These are phyloP conservation scores for Fusarium xyrophilum DNA, from an alignment of 2,329 filamentous ascomycete genomes.

Conservation along the genomic window DNA sequence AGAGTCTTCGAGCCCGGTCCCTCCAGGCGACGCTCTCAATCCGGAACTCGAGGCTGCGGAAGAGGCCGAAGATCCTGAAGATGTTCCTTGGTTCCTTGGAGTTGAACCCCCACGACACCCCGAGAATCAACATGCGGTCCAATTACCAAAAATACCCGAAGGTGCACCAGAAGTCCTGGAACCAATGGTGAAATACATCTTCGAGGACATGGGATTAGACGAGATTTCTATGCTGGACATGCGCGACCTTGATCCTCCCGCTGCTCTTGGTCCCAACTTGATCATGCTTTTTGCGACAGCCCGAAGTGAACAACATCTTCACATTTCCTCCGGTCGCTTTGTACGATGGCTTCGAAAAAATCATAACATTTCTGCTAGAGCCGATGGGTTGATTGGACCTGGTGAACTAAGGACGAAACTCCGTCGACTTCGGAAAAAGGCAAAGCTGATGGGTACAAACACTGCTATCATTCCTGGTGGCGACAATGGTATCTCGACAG, in stretches of 20 bases:
- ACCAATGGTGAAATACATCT: slow-evolving; percentile 77
- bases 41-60: slow-evolving; percentile 45
- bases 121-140: slow-evolving; percentile 54
- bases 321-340: slow-evolving; percentile 87
- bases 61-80: slow-evolving; percentile 43
- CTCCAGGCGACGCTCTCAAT: slow-evolving; percentile 23
- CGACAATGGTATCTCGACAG: slow-evolving; percentile 89
- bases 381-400: slow-evolving; percentile 86
- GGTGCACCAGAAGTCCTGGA: slow-evolving; percentile 74
- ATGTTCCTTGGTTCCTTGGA: slow-evolving; percentile 85
- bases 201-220: slow-evolving; percentile 85
- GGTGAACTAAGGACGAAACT: slow-evolving; percentile 92
- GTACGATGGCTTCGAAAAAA: slow-evolving; percentile 82
- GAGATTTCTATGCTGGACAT: slow-evolving; percentile 82
- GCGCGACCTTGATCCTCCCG: slow-evolving; percentile 81
- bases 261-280: slow-evolving; percentile 85
- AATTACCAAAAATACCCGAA: slow-evolving; percentile 64
- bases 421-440: slow-evolving; percentile 78
- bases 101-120: slow-evolving; percentile 66
- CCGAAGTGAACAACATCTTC: slow-evolving; percentile 90
- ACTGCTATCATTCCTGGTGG: slow-evolving; percentile 68
- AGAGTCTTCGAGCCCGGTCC: slow-evolving; percentile 5
- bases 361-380: slow-evolving; percentile 75
- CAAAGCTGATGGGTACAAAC: slow-evolving; percentile 78
- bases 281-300: slow-evolving; percentile 94